phyloP scores from a whole-genome alignment of 2,329 filamentous ascomycete species.

The Leptographium flavum region DNA sequence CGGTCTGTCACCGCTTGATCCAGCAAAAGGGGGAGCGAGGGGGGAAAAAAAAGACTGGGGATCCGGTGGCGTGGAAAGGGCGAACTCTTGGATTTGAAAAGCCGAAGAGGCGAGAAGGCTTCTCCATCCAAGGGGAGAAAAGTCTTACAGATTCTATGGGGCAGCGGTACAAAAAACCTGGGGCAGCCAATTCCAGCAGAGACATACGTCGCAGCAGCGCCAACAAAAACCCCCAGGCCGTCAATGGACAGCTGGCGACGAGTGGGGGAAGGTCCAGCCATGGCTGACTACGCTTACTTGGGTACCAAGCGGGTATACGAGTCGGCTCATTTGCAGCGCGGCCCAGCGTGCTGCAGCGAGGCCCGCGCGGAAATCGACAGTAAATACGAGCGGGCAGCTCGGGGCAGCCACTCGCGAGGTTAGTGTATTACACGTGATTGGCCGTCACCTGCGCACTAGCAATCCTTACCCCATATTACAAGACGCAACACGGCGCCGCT shows the following conservation, averaged over 20 bases:
- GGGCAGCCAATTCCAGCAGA: conserved; percentile 1
- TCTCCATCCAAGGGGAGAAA: background rate
- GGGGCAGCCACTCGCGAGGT: background rate
- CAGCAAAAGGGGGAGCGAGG: no score
- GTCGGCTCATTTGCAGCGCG: background rate
- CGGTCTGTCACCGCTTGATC: no score
- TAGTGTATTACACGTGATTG: conserved; percentile 5
- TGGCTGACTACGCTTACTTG: background rate
- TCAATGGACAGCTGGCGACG: background rate
- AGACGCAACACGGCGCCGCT: no score
- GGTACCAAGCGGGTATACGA: no score
- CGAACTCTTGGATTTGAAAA: background rate
- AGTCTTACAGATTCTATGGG: background rate
- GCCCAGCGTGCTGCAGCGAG: background rate
- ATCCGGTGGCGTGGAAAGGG: background rate
- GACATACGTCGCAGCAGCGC: no score
- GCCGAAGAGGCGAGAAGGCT: conserved; percentile 1
- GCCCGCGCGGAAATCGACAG: conserved; percentile 6
- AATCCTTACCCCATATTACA: background rate
- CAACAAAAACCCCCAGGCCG: background rate
- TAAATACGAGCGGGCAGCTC: conserved; percentile 8
- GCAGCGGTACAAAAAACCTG: conserved; percentile 1
- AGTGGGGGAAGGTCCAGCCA: background rate
- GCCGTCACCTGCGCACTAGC: background rate
- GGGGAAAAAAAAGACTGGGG: background rate